A percentile compares a stretch with the other conserved stretches of the same genome.
These are phyloP conservation scores for Peterozyma toletana DNA, from an alignment of 805 yeast genomes.

Conservation along the genomic window DNA sequence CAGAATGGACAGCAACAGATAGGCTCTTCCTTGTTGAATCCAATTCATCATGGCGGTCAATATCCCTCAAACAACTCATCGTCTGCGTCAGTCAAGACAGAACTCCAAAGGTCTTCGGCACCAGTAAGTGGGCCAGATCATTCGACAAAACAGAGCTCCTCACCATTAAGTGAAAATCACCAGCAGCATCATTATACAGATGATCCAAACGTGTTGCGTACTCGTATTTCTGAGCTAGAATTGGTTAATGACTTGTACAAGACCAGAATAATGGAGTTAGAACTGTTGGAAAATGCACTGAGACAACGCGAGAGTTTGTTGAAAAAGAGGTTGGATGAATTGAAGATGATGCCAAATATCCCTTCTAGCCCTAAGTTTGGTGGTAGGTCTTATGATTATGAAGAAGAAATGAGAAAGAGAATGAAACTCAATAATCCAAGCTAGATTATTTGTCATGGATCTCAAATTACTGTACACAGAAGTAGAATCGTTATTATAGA, in stretches of 20 bases:
- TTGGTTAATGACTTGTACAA: conserved; percentile 84
- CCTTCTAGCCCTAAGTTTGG: neutral
- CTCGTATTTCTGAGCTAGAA: conserved; percentile 83
- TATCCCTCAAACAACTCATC: conserved; percentile 4
- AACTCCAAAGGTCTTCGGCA: neutral
- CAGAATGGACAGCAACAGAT: conserved; percentile 6
- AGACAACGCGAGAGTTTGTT: conserved; percentile 41
- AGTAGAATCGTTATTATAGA: too few species aligned
- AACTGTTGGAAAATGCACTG: conserved; percentile 54
- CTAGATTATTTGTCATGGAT: too few species aligned
- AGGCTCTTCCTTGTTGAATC: neutral
- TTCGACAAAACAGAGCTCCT: neutral
- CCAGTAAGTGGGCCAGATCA: too few species aligned
- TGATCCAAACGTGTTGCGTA: conserved; percentile 36
- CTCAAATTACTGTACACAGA: too few species aligned
- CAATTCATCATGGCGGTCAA: neutral
- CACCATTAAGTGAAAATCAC: conserved; percentile 5
- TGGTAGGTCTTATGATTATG: too few species aligned
- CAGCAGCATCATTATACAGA: conserved; percentile 5
- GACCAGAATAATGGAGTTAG: conserved; percentile 77
- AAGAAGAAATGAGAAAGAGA: too few species aligned
- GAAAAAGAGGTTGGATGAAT: conserved; percentile 41
- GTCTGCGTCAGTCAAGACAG: conserved; percentile 1
- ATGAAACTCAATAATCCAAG: too few species aligned
- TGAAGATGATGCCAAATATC: conserved; percentile 9